A percentile compares a stretch with the other conserved stretches of the same genome.
Conservation (phyloP, 2,329 filamentous ascomycete genomes). For the Aspergillus aculeatus region DNA sequence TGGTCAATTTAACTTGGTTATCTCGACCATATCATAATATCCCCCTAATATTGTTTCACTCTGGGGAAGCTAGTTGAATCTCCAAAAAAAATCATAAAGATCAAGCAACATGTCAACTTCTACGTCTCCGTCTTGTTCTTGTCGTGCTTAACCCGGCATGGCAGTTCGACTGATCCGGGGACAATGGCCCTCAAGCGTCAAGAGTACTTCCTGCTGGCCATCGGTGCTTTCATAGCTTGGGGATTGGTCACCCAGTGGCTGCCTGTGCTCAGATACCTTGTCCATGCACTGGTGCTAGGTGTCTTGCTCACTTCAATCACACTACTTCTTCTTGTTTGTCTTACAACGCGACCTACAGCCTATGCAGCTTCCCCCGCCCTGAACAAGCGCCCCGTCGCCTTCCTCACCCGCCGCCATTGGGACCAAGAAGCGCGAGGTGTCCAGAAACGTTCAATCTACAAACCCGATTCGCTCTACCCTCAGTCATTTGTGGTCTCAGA, state of each 20-base stretch:
- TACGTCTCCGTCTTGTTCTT: neutral
- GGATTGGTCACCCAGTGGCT: conserved; percentile 79
- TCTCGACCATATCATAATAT: neutral
- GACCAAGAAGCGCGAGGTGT: conserved; percentile 66
- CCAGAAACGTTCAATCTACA: conserved; percentile 65
- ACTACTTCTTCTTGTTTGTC: conserved; percentile 59
- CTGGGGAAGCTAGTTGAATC: neutral
- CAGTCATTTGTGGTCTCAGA: conserved; percentile 75
- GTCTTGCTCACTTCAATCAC: conserved; percentile 54
- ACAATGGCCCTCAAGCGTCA: conserved; percentile 49
- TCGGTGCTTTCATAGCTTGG: conserved; percentile 71
- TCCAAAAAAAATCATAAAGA: neutral
- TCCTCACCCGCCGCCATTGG: conserved; percentile 67
- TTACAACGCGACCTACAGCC: conserved; percentile 50
- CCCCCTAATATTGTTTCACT: neutral
- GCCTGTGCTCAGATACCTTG: conserved; percentile 77
- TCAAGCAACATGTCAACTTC: neutral
- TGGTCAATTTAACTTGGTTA: neutral
- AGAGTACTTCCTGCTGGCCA: conserved; percentile 43
- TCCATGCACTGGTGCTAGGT: conserved; percentile 78
- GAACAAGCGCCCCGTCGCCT: conserved; percentile 51
- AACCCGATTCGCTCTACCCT: conserved; percentile 68
- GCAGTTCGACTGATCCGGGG: conserved; percentile 24
- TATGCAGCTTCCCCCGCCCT: conserved; percentile 43
- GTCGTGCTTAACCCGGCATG: conserved; percentile 1